These are phyloP conservation scores for Nicotiana paniculata DNA, from an alignment of 257 asterid species.

Conservation along the genomic window DNA sequence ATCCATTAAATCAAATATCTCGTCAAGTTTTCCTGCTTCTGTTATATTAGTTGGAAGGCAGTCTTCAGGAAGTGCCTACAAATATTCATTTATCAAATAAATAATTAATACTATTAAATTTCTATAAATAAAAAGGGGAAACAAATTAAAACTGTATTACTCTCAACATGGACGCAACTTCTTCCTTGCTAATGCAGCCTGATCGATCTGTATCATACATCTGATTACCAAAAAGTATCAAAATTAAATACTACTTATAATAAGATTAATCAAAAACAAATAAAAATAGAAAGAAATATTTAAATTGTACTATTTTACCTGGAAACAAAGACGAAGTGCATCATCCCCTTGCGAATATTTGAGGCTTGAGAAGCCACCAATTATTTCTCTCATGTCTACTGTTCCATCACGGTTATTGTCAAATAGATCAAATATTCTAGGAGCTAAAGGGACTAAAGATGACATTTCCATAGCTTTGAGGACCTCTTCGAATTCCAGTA, in stretches of 20 bases:
- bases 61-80: slow-evolving; percentile 78
- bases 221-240: slow-evolving; percentile 23
- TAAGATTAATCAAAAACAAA: background rate
- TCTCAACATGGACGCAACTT: slow-evolving; percentile 71
- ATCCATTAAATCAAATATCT: slow-evolving; percentile 77
- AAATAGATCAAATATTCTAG: slow-evolving; percentile 65
- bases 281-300: background rate
- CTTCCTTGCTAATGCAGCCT: slow-evolving; percentile 85
- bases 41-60: slow-evolving; percentile 66
- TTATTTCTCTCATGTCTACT: slow-evolving; percentile 78
- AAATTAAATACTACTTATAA: background rate
- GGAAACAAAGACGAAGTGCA: slow-evolving; percentile 80
- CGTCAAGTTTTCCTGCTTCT: slow-evolving; percentile 80
- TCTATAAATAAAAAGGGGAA: background rate
- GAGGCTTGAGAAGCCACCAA: slow-evolving; percentile 76
- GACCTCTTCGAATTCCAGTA: slow-evolving; percentile 66
- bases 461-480: slow-evolving; percentile 72
- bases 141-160: slow-evolving; percentile 17
- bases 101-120: background rate
- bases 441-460: slow-evolving; percentile 58
- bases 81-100: background rate
- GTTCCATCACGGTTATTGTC: slow-evolving; percentile 79
- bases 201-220: slow-evolving; percentile 83
- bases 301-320: slow-evolving; percentile 25
- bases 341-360: slow-evolving; percentile 84